These are phyloP conservation scores for Syncephalastrum racemosum DNA, from an alignment of 371 early-diverging fungal genomes.

Conservation along the genomic window DNA sequence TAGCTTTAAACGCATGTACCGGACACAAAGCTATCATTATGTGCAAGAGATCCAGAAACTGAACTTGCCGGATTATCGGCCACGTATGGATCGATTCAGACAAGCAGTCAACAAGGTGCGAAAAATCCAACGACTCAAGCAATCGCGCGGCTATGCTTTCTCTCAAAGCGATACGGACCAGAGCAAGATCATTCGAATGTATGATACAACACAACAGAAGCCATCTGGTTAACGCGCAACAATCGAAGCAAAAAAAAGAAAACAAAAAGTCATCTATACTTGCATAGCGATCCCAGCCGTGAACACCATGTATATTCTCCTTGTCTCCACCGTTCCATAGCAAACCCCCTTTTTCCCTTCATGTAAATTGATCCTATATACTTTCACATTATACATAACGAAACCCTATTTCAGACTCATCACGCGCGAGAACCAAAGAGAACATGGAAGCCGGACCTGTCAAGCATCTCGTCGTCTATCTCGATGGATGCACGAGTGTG, in stretches of 20 bases:
- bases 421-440: too few species aligned
- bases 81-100: constrained; percentile 95
- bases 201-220: constrained; percentile 94
- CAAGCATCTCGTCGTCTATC: too few species aligned
- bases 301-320: too few species aligned
- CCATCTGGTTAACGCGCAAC: constrained; percentile 68
- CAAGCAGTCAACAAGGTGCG: constrained; percentile 97
- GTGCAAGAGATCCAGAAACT: constrained; percentile 98
- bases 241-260: background rate
- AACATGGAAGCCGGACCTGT: too few species aligned
- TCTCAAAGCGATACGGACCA: constrained; percentile 97
- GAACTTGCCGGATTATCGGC: constrained; percentile 97
- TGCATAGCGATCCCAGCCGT: too few species aligned
- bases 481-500: too few species aligned
- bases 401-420: too few species aligned
- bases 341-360: too few species aligned
- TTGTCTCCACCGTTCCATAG: too few species aligned
- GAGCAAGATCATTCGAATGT: constrained; percentile 89
- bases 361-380: too few species aligned
- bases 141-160: constrained; percentile 96
- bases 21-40: constrained; percentile 85
- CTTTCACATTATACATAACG: too few species aligned
- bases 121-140: constrained; percentile 87
- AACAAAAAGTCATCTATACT: too few species aligned
- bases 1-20: constrained; percentile 80